Conservation (phyloP, 306 rosid species). For the Astragalus membranaceus region DNA sequence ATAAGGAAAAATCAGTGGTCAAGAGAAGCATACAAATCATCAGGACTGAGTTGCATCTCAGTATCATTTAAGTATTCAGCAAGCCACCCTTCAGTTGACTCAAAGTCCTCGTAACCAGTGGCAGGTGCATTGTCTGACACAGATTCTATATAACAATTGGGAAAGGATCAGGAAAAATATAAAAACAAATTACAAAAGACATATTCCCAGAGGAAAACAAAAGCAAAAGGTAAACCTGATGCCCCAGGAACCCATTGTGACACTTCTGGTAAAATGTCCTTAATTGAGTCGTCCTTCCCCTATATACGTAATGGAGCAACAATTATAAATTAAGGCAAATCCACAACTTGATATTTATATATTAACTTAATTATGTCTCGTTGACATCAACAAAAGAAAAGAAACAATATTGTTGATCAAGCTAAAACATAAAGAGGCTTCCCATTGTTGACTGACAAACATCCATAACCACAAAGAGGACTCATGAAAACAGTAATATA, state of each 20-base stretch:
- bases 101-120: slow-evolving; percentile 52
- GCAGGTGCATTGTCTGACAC: slow-evolving; percentile 45
- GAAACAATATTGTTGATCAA: slow-evolving; percentile 4
- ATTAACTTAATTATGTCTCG: neutral
- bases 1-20: neutral
- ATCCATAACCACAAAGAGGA: slow-evolving; percentile 8
- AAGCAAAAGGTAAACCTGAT: slow-evolving; percentile 45
- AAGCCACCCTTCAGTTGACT: slow-evolving; percentile 76
- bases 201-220: neutral
- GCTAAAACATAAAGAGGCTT: neutral
- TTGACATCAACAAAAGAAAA: neutral
- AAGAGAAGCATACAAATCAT: slow-evolving; percentile 64
- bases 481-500: neutral
- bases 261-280: slow-evolving; percentile 47
- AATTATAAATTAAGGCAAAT: neutral
- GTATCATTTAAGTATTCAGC: slow-evolving; percentile 74
- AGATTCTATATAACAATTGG: slow-evolving; percentile 12
- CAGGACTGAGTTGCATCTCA: slow-evolving; percentile 63
- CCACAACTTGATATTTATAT: neutral
- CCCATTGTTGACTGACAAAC: neutral
- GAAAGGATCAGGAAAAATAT: slow-evolving; percentile 6
- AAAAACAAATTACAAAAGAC: neutral
- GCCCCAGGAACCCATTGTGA: slow-evolving; percentile 48
- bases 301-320: slow-evolving; percentile 25
- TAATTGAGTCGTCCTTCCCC: slow-evolving; percentile 53